Percentiles rank a stretch among this genome's conserved stretches.
Conservation (phyloP, 2,329 filamentous ascomycete genomes). For the Cylindrodendrum hubeiense region DNA sequence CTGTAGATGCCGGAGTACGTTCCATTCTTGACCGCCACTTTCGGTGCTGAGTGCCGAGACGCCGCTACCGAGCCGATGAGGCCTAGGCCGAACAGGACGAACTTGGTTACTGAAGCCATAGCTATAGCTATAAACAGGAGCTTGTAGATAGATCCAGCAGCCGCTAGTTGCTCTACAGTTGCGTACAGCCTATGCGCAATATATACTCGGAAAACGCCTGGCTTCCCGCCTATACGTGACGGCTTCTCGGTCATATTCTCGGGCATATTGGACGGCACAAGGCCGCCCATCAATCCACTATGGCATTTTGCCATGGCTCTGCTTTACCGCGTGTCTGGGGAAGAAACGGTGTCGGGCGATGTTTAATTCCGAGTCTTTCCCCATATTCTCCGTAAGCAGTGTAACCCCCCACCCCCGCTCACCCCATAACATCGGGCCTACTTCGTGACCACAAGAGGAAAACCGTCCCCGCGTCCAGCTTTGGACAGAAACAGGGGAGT, state of each 20-base stretch:
- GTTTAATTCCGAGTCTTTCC: conserved; percentile 7
- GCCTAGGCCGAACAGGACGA: conserved; percentile 11
- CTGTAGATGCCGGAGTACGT: conserved; percentile 37
- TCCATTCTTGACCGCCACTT: conserved; percentile 39
- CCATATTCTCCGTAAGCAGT: conserved; percentile 20
- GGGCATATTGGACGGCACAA: conserved; percentile 6
- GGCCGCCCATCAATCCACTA: neutral
- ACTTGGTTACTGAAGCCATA: conserved; percentile 11
- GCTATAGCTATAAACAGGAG: neutral
- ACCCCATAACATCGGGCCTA: conserved; percentile 26
- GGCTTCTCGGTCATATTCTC: conserved; percentile 18
- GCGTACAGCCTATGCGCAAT: neutral
- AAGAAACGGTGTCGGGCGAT: neutral
- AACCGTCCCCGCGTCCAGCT: neutral
- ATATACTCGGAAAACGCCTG: neutral
- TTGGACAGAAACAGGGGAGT: neutral
- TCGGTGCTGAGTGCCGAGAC: conserved; percentile 13
- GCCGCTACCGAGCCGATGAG: conserved; percentile 3
- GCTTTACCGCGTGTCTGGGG: neutral
- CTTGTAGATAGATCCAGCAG: neutral
- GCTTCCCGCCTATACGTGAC: neutral
- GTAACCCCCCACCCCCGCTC: conserved; percentile 25
- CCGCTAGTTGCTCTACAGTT: neutral
- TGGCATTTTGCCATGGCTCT: neutral
- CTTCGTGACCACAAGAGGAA: neutral